Evolutionary conservation across 352 stramenopile genomes (phyloP).

Genomic region (Phytophthora multivora): DNA sequence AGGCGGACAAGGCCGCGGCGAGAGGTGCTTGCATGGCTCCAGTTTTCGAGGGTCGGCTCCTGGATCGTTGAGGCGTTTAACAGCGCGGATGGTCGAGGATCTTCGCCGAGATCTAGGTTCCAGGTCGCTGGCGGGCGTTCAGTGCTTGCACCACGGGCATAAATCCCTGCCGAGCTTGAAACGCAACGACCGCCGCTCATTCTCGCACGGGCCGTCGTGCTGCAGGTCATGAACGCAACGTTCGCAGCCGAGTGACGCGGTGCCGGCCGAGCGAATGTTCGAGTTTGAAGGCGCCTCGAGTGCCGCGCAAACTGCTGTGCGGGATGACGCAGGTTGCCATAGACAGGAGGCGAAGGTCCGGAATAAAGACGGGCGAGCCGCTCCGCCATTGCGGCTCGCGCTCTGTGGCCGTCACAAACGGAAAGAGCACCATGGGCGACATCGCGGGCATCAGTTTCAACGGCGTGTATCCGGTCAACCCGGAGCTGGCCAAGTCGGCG

Average conservation of each 20-base stretch:
- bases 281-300: neutral
- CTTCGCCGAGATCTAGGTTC: slow-evolving; percentile 17
- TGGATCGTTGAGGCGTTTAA: slow-evolving; percentile 19
- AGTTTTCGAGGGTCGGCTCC: slow-evolving; percentile 22
- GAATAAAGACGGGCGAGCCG: slow-evolving; percentile 83
- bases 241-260: too few species aligned
- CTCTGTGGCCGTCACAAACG: slow-evolving; percentile 89
- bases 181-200: slow-evolving; percentile 10
- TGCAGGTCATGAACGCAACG: slow-evolving; percentile 12
- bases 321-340: slow-evolving; percentile 37
- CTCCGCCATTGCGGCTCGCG: slow-evolving; percentile 59
- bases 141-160: slow-evolving; percentile 7
- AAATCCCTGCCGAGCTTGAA: slow-evolving; percentile 4
- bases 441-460: slow-evolving; percentile 37
- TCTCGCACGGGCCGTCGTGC: neutral
- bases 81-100: slow-evolving; percentile 9
- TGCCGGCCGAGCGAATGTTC: neutral
- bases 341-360: slow-evolving; percentile 58
- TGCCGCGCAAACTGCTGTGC: slow-evolving; percentile 58
- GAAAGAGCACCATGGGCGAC: slow-evolving; percentile 67
- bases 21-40: slow-evolving; percentile 7
- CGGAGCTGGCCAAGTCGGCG: slow-evolving; percentile 52
- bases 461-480: slow-evolving; percentile 30
- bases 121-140: slow-evolving; percentile 20
- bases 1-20: slow-evolving; percentile 9